A percentile compares a stretch with the other conserved stretches of the same genome.
These are phyloP conservation scores for Hysterium pulicare DNA, from an alignment of 2,329 filamentous ascomycete species.

Conservation along the genomic window DNA sequence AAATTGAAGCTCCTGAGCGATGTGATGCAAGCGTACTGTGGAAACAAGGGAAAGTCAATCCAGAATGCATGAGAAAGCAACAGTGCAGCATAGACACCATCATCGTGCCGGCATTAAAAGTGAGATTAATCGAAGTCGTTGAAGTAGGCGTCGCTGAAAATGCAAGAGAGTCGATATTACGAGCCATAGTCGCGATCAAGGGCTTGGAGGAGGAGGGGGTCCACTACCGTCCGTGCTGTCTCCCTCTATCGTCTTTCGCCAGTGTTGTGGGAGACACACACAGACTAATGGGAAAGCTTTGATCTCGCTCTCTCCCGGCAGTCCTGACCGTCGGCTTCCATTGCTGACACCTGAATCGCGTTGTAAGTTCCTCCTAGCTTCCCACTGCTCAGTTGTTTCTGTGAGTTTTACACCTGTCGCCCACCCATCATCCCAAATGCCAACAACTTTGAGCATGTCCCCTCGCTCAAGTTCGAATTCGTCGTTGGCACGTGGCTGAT, in stretches of 20 bases:
- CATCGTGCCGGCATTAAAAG: too few relatives aligned
- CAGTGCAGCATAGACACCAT: too few relatives aligned
- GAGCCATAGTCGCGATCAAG: background rate
- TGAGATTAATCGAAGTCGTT: too few relatives aligned
- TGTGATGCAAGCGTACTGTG: too few relatives aligned
- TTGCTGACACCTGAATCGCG: conserved; percentile 92
- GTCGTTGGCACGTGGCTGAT: conserved; percentile 87
- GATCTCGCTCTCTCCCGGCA: conserved; percentile 66
- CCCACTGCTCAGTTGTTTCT: conserved; percentile 86
- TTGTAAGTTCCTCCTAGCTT: conserved; percentile 69
- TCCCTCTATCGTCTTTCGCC: conserved; percentile 93
- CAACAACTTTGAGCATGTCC: conserved; percentile 96
- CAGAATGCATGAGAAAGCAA: too few relatives aligned
- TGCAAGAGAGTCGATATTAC: background rate
- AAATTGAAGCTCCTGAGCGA: too few relatives aligned
- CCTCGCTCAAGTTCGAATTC: conserved; percentile 92
- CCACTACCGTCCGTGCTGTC: conserved; percentile 48
- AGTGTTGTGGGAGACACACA: conserved; percentile 91
- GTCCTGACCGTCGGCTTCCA: conserved; percentile 51
- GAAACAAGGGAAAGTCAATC: too few relatives aligned
- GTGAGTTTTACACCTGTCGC: conserved; percentile 84
- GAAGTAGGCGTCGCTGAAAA: too few relatives aligned
- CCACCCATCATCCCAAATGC: conserved; percentile 99
- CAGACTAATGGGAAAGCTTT: conserved; percentile 98
- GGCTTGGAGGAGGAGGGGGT: background rate